Evolutionary conservation across 495 filamentous ascomycete species (phyloP).

Genomic region (Physcia stellaris): DNA sequence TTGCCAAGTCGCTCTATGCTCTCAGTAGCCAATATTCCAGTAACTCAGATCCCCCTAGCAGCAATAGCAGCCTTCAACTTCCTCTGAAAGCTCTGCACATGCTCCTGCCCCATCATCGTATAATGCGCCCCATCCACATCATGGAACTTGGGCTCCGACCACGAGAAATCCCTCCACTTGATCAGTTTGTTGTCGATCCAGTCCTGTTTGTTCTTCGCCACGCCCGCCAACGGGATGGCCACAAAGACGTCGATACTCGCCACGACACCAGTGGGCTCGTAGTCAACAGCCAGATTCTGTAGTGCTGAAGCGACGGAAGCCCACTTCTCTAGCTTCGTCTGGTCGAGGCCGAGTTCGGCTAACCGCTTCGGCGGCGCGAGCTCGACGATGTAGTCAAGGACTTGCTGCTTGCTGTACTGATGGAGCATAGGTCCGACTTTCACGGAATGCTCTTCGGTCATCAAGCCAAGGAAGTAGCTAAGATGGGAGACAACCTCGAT

Average conservation of each 20-base stretch:
- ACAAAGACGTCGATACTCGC: conserved; percentile 36
- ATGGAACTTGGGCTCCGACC: conserved; percentile 15
- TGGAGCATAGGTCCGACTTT: conserved; percentile 12
- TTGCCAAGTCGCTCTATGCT: too few relatives aligned
- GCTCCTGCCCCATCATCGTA: conserved; percentile 26
- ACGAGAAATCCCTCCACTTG: conserved; percentile 22
- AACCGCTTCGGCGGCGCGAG: conserved; percentile 17
- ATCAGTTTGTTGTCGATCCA: conserved; percentile 22
- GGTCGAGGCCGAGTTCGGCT: conserved; percentile 26
- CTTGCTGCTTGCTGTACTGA: conserved; percentile 8
- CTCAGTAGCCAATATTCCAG: too few relatives aligned
- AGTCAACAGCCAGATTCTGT: conserved; percentile 20
- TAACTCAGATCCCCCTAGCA: conserved; percentile 14
- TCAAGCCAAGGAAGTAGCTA: conserved; percentile 33
- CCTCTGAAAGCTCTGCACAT: conserved; percentile 21
- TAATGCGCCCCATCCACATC: conserved; percentile 27
- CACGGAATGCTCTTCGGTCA: conserved; percentile 23
- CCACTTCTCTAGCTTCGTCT: conserved; percentile 23
- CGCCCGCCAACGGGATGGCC: conserved; percentile 26
- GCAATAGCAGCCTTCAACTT: conserved; percentile 17
- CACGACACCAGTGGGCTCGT: conserved; percentile 34
- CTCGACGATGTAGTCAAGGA: conserved; percentile 19
- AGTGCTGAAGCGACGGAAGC: conserved; percentile 22
- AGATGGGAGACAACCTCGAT: conserved; percentile 32
- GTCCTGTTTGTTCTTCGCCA: conserved; percentile 25